These are phyloP conservation scores for Penicillium antarcticum DNA, from an alignment of 495 filamentous ascomycete genomes.

Conservation along the genomic window DNA sequence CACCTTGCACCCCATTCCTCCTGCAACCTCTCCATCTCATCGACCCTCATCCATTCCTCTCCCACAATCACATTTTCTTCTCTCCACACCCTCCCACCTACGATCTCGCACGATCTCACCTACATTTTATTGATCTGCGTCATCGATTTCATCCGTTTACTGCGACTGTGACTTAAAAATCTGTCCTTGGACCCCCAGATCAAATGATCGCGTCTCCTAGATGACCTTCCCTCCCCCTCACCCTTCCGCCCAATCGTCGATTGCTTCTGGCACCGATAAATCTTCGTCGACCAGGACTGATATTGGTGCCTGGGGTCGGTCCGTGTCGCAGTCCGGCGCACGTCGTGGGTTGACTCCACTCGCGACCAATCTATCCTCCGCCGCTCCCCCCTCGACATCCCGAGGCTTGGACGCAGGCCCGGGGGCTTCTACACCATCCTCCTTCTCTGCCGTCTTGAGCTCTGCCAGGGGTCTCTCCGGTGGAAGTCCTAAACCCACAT, in stretches of 20 bases:
- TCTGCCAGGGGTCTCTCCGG: slow-evolving; percentile 45
- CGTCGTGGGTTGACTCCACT: slow-evolving; percentile 63
- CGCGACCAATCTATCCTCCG: slow-evolving; percentile 52
- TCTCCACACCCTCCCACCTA: slow-evolving; percentile 6
- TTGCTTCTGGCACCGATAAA: slow-evolving; percentile 56
- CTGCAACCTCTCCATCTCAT: slow-evolving; percentile 21
- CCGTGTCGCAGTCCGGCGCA: slow-evolving; percentile 54
- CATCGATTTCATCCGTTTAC: slow-evolving; percentile 15
- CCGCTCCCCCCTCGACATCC: slow-evolving; percentile 42
- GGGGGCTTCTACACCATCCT: slow-evolving; percentile 47
- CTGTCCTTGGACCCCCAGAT: slow-evolving; percentile 43
- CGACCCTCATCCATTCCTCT: slow-evolving; percentile 20
- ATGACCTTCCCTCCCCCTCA: slow-evolving; percentile 63
- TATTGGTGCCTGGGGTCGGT: slow-evolving; percentile 60
- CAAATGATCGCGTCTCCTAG: slow-evolving; percentile 62
- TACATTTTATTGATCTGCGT: slow-evolving; percentile 17
- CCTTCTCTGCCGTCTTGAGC: slow-evolving; percentile 56
- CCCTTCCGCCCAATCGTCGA: slow-evolving; percentile 60
- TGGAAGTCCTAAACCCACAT: slow-evolving; percentile 50
- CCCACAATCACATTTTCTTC: slow-evolving; percentile 18
- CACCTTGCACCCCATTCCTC: slow-evolving; percentile 27
- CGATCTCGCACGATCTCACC: slow-evolving; percentile 9
- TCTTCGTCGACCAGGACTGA: slow-evolving; percentile 53
- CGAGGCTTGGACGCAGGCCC: slow-evolving; percentile 44
- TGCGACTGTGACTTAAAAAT: slow-evolving; percentile 37